Conservation (phyloP, 2,329 filamentous ascomycete genomes). For the Colletotrichum phormii region DNA sequence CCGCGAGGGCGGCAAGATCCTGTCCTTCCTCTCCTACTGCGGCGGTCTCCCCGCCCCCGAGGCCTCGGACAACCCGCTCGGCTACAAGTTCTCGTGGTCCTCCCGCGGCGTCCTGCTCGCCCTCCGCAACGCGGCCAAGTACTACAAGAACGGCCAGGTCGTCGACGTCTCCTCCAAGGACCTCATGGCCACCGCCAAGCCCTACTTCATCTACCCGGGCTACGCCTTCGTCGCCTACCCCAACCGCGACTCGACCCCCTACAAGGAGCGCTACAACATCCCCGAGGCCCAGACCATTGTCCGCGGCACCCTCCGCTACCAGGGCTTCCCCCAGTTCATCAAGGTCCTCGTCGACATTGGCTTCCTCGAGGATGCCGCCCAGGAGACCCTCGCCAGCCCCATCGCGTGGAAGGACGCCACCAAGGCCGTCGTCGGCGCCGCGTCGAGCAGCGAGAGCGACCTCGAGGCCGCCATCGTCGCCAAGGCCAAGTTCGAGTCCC, state of each 20-base stretch:
- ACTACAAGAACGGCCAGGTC: constrained; percentile 82
- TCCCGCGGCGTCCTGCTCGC: constrained; percentile 89
- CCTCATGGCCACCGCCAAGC: constrained; percentile 88
- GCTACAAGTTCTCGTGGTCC: constrained; percentile 91
- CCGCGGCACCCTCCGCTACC: constrained; percentile 79
- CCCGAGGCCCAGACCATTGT: constrained; percentile 91
- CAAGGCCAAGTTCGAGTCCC: constrained; percentile 78
- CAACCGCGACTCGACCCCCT: constrained; percentile 90
- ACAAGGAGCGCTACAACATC: constrained; percentile 90
- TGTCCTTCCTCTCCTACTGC: constrained; percentile 85
- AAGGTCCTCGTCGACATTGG: constrained; percentile 88
- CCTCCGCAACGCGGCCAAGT: constrained; percentile 85
- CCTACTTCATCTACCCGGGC: constrained; percentile 90
- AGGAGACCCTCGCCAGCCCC: constrained; percentile 73
- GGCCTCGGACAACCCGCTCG: constrained; percentile 86
- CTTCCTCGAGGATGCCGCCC: constrained; percentile 81
- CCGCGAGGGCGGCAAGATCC: constrained; percentile 85
- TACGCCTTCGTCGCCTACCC: constrained; percentile 93
- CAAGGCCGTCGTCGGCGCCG: constrained; percentile 77
- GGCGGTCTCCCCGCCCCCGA: constrained; percentile 81
- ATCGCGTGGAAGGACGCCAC: constrained; percentile 89
- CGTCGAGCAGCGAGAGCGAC: constrained; percentile 74
- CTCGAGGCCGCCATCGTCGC: constrained; percentile 78
- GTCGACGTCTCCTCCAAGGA: constrained; percentile 72
- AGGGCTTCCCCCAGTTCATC: constrained; percentile 92